Conservation (phyloP, 2,329 filamentous ascomycete species). For the Colletotrichum shisoi region DNA sequence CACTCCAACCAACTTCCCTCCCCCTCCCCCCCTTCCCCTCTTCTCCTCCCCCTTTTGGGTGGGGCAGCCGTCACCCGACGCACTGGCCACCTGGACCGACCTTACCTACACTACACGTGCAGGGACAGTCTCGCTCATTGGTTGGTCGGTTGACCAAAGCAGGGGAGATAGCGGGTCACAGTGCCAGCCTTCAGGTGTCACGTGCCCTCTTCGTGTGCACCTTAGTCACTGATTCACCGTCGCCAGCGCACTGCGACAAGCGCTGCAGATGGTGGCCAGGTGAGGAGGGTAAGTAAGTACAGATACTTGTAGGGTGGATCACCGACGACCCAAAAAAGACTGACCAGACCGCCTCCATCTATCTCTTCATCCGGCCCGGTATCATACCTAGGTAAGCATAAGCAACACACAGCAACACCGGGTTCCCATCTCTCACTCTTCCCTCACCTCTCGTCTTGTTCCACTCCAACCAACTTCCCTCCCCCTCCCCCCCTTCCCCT, state of each 20-base stretch:
- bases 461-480: not conserved
- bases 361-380: not conserved
- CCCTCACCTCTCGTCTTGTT: conserved; percentile 7
- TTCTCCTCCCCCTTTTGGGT: not conserved
- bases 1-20: no score
- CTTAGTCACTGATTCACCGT: not conserved
- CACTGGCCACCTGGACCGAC: conserved; percentile 23
- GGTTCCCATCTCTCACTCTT: no score
- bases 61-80: conserved; percentile 23
- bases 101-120: no score
- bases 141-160: not conserved
- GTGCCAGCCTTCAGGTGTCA: conserved; percentile 6
- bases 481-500: not conserved
- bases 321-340: not conserved
- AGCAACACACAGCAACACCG: not conserved
- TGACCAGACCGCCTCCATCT: conserved; percentile 12
- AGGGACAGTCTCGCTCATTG: no score
- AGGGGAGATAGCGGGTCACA: no score
- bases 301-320: conserved; percentile 18
- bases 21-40: no score
- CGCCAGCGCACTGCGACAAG: conserved; percentile 11
- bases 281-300: not conserved
- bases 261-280: conserved; percentile 8
- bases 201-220: conserved; percentile 41
- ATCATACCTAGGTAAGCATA: not conserved